These are phyloP conservation scores for Catharanthus roseus DNA, from an alignment of 257 asterid genomes.

Conservation along the genomic window DNA sequence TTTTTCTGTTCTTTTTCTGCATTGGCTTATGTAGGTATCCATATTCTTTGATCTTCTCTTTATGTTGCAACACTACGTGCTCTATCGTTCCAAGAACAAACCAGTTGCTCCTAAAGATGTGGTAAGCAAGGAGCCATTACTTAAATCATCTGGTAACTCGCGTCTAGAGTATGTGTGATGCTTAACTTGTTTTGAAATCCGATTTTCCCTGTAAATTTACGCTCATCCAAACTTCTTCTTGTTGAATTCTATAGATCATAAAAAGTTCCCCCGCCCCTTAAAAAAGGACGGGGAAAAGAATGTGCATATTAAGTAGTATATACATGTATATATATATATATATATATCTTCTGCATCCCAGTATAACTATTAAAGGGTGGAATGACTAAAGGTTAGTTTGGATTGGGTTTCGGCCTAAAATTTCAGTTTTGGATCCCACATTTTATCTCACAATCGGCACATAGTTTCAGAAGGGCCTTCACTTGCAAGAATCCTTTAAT, in stretches of 20 bases:
- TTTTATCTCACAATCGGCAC: too few species aligned
- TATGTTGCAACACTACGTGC: constrained; percentile 76
- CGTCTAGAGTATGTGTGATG: constrained; percentile 33
- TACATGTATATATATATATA: neutral
- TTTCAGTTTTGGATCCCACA: too few species aligned
- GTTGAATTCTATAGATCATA: neutral
- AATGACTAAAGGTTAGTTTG: neutral
- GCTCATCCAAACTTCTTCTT: neutral
- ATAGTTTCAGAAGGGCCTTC: too few species aligned
- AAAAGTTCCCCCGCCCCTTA: too few species aligned
- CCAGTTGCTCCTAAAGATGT: constrained; percentile 19
- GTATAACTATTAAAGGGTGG: neutral
- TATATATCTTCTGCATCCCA: neutral
- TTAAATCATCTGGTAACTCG: constrained; percentile 34
- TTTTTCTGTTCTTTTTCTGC: neutral
- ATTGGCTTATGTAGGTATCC: constrained; percentile 53
- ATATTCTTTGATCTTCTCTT: constrained; percentile 72
- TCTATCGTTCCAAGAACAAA: constrained; percentile 43
- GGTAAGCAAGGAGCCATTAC: constrained; percentile 58
- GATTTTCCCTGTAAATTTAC: neutral
- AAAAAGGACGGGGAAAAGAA: neutral
- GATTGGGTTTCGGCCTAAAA: too few species aligned
- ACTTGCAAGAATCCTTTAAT: neutral
- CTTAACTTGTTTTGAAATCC: neutral
- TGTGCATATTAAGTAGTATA: neutral